Base-by-base conservation (phyloP, 305 asterid species). In the Caryopteris hybrid region DNA sequence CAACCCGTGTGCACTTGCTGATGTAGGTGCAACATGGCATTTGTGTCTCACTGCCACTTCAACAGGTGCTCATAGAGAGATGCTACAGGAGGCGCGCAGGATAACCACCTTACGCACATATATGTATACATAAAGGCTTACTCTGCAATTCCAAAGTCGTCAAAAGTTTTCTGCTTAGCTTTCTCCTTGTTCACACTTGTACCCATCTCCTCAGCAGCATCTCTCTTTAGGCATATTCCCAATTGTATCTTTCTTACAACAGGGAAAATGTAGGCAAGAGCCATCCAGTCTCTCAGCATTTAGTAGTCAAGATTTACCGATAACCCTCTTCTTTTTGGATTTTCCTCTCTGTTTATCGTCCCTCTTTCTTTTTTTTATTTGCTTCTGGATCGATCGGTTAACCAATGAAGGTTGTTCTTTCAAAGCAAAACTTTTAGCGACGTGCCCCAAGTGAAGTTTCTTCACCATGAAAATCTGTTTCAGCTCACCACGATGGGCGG, bases 361-460 rank as follows among this genome's bases (percentile, higher is more conserved):
- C 77, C 91, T 83, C 71, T 82, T 91, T 85, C 97, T 81, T 86
- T 87, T 93, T 80, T 90, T 90, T 27, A 83, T 31, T 58, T 84
- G 88, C 70, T 82, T 93, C 57, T 83, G 91, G 67, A 86, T 63
- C 20, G 97, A 87, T 80, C 73, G 88, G 82, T 84, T 87, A 39
- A 94, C 90, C 73, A 83, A 56, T 12, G 99, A 86, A 20, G 99
- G 97, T 53, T 94, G 97, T 3, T 94, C 96, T 71, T 87, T 94
- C 80, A 94, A 74, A 11, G 93, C 99, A 71, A 90, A 90, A 71
- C 97, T 90, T 80, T 79, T 93, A 25, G 97, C 87, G 53, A 91
- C 97, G 47, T 93, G 97, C n/a, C 99, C 99, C 76, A 94, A 51
- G 71, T 94, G 99, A 79, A 94, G 97, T 68, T 91, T 94, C 86